A percentile compares a stretch with the other conserved stretches of the same genome.
phyloP scores from a whole-genome alignment of 805 yeast species.

The Kodamaea jinghongensis region DNA sequence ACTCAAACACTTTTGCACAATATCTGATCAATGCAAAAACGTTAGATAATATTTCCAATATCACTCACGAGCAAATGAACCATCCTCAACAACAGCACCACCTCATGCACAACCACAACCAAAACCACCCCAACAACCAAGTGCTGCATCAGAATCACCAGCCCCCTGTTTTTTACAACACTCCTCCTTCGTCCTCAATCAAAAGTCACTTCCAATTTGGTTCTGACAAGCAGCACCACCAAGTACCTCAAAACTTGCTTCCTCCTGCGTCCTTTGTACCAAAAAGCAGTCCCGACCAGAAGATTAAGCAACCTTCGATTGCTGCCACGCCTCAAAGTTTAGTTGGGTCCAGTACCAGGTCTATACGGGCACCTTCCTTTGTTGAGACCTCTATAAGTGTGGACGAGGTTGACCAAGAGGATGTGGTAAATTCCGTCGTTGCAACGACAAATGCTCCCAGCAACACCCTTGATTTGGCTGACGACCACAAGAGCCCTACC shows the following conservation, averaged over 20 bases:
- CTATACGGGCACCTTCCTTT: constrained; percentile 1
- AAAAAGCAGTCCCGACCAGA: not conserved
- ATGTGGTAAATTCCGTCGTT: not conserved
- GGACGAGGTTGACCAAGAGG: not conserved
- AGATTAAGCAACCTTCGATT: constrained; percentile 4
- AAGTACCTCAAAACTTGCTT: constrained; percentile 5
- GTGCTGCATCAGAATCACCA: no score
- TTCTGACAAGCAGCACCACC: not conserved
- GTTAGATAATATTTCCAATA: constrained; percentile 32
- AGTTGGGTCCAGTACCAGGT: not conserved
- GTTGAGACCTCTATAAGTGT: not conserved
- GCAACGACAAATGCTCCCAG: not conserved
- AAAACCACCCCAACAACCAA: no score
- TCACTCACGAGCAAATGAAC: constrained; percentile 19
- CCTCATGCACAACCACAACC: constrained; percentile 1
- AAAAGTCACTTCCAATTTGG: constrained; percentile 1
- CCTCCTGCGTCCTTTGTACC: constrained; percentile 12
- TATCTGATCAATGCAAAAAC: constrained; percentile 30
- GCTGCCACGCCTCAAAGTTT: constrained; percentile 7
- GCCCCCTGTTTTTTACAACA: constrained; percentile 1
- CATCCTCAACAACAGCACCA: constrained; percentile 2
- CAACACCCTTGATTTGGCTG: no score
- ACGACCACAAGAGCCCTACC: not conserved
- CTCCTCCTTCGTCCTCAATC: not conserved
- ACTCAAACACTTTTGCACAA: constrained; percentile 15